Evolutionary conservation across 2,329 filamentous ascomycete species (phyloP), one percentile per base, ranked within the genome.

Genomic region (Elsinoe perseae): DNA sequence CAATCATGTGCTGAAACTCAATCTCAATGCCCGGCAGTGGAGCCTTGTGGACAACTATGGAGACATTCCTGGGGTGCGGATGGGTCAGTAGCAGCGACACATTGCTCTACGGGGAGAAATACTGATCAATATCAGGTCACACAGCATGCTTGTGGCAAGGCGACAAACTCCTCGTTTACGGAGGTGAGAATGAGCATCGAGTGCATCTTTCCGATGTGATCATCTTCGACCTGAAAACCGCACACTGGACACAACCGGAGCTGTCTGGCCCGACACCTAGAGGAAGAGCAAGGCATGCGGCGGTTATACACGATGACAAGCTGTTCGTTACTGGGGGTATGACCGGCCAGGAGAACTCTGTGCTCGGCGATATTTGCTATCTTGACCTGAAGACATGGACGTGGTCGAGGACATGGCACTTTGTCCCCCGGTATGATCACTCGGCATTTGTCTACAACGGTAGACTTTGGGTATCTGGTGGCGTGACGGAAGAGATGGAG

Each of bases 1-100:
- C 74, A 98, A 98, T 68, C 93, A 98, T 74, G 93, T 98, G 40
- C 77, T 98, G 61, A 85, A 84, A 64, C 75, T 98, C 53, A 91
- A 98, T 69, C 80, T 98, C 61, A 79, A 86, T 59, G 91, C 86
- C 60, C 84, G 93, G 63, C 89, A 93, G 69, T 98, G 93, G 93
- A 93, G 83, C 62, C 76, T 98, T 52, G 92, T 98, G 18, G 93
- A 97, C 73, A 98, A 98, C 72, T 98, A 95, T 75, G 93, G 93
- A 30, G 92, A 97, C 72, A 97, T 97, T 62, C 92, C 92, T 3
- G 92, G 92, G 12, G 92, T 97, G 50, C 84, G 92, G 62, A 97
- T 97, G 93, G 92, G 91, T 89, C 78, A 64, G 79, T 50, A n/a
- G 50, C 34, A 20, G 2, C 5, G 6, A 25, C 58, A 54, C 40